Evolutionary conservation across 108 stramenopile genomes (phyloP).

Genomic region (Nitzschia sp.): DNA sequence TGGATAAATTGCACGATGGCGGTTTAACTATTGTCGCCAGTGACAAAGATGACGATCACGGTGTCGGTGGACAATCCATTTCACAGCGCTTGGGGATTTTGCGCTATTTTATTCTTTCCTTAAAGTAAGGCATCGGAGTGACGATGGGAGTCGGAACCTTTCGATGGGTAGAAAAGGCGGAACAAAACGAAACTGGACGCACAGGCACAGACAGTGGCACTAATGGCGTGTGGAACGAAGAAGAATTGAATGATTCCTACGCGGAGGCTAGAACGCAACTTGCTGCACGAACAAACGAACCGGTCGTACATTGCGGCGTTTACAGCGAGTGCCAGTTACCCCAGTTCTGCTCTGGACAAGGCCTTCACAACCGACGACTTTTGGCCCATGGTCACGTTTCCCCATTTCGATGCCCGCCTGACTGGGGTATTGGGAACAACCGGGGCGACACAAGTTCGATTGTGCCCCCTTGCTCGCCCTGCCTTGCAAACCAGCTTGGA

Average conservation of each 20-base stretch:
- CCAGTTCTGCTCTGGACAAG: not conserved
- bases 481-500: conserved; percentile 3
- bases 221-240: not conserved
- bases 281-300: not conserved
- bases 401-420: conserved; percentile 4
- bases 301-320: not conserved
- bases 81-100: not conserved
- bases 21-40: conserved; percentile 19
- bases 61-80: not conserved
- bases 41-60: conserved; percentile 11
- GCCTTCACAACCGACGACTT: not conserved
- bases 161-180: conserved; percentile 5
- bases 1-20: conserved; percentile 14
- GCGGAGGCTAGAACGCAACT: conserved; percentile 8
- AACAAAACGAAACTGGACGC: not conserved
- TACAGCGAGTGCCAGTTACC: conserved; percentile 5
- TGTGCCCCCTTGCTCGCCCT: not conserved
- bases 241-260: not conserved
- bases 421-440: not conserved
- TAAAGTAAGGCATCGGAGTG: not conserved
- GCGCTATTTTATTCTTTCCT: not conserved
- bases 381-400: conserved; percentile 14
- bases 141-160: not conserved
- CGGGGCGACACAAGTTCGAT: not conserved
- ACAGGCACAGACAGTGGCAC: not conserved